These are phyloP conservation scores for Harrya chromipes DNA, from an alignment of 768 basidiomycete species.

Conservation along the genomic window DNA sequence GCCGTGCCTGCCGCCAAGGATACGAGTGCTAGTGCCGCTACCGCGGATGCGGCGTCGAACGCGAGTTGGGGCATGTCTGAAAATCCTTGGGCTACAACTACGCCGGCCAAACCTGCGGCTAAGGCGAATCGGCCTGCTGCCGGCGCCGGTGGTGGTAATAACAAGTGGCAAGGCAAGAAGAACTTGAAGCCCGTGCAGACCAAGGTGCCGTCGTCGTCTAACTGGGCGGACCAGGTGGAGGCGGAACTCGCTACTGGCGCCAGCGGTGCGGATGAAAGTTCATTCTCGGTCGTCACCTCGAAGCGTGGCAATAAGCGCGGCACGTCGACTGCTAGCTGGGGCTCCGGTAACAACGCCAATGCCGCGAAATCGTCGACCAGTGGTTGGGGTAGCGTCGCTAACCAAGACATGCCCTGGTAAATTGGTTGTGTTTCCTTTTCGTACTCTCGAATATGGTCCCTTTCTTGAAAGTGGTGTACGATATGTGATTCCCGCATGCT, in stretches of 20 bases:
- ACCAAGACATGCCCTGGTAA: conserved; percentile 23
- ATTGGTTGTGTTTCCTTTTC: not conserved
- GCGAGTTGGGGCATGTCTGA: conserved; percentile 24
- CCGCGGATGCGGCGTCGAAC: conserved; percentile 14
- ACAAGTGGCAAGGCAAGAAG: conserved; percentile 6
- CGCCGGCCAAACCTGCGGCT: not conserved
- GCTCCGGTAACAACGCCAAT: not conserved
- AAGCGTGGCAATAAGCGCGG: conserved; percentile 17
- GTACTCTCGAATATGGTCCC: not conserved
- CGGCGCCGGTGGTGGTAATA: not conserved
- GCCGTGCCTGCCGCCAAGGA: not conserved
- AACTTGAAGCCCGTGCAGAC: conserved; percentile 5
- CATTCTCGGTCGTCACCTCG: conserved; percentile 2
- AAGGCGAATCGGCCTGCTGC: conserved; percentile 3
- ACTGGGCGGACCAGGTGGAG: conserved; percentile 31
- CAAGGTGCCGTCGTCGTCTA: not conserved
- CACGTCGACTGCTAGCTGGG: conserved; percentile 5
- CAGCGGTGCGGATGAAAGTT: not conserved
- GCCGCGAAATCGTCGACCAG: conserved; percentile 18
- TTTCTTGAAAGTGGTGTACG: conserved; percentile 8
- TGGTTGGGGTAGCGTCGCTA: conserved; percentile 24
- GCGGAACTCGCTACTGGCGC: conserved; percentile 7
- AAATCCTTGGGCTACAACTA: conserved; percentile 21
- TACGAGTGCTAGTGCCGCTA: not conserved
- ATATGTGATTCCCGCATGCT: not conserved